phyloP scores from a whole-genome alignment of 176 grass and related monocot species.

The Puccinellia tenuiflora region DNA sequence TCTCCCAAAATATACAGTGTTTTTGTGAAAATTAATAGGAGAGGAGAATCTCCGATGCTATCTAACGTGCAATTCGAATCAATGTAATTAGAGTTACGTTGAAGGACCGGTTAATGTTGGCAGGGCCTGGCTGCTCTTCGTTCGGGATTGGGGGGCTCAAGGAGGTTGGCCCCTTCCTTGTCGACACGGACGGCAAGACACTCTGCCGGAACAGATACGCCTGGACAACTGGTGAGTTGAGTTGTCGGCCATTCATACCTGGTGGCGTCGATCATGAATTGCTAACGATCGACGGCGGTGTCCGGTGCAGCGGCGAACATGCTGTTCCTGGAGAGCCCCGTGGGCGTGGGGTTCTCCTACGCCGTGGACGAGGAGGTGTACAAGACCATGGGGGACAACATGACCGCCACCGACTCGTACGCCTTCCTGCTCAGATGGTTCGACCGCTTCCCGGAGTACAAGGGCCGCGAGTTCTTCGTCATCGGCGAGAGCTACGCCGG shows the following conservation, averaged over 20 bases:
- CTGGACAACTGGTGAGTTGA: slow-evolving; percentile 41
- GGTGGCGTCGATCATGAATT: neutral
- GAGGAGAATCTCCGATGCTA: neutral
- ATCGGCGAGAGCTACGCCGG: slow-evolving; percentile 69
- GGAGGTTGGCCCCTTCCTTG: slow-evolving; percentile 57
- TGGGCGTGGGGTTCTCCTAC: slow-evolving; percentile 66
- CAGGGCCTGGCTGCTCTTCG: slow-evolving; percentile 72
- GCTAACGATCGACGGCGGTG: neutral
- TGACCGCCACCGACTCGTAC: slow-evolving; percentile 37
- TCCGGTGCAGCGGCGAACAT: slow-evolving; percentile 45
- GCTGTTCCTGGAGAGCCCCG: slow-evolving; percentile 57
- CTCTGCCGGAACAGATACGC: slow-evolving; percentile 38
- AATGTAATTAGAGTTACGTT: neutral
- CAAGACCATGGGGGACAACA: slow-evolving; percentile 37
- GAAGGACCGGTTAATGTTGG: neutral
- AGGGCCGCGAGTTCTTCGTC: slow-evolving; percentile 44
- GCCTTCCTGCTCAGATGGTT: slow-evolving; percentile 56
- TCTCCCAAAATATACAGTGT: neutral
- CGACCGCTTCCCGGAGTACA: slow-evolving; percentile 66
- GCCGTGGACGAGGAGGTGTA: slow-evolving; percentile 33
- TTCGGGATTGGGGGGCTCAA: slow-evolving; percentile 46
- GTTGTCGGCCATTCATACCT: neutral
- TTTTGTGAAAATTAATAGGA: neutral
- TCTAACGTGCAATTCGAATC: neutral
- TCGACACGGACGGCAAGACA: slow-evolving; percentile 53